Base-by-base conservation (phyloP, 352 stramenopile genomes). In the Sclerospora graminicola region DNA sequence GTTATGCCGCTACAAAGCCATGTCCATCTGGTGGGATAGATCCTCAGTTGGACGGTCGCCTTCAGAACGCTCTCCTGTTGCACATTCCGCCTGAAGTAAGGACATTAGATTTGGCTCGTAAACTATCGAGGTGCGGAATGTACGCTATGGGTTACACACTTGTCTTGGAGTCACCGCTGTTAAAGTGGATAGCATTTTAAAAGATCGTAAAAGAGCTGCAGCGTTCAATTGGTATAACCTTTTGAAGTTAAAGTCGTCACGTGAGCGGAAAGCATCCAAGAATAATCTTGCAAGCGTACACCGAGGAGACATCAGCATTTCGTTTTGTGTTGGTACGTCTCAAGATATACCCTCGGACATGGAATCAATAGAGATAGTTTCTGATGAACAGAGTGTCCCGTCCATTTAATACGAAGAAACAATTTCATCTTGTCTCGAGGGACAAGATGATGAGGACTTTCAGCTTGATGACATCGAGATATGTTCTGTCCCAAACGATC, bases 211-310 rank as follows among this genome's bases (percentile, higher is more conserved):
- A 29, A 73, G 81, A 15, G 74, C 77, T 21, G 79, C 71, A 53
- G 70, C 71, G 8, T 94, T 94, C 49, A 88, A 89, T 48, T 90
- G 77, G 77, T 90, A 94, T 51, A 89, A 89, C 30, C 32, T 94
- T 7, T 51, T 90, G 1, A 94, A 94, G 45, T 53, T 74, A 6
- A 89, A 86, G 26, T 81, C 73, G 6, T 69, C 74, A 11, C 70
- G 73, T 21, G 70, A 85, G 31, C 40, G 32, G 23, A 83, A 68
- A 48, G 56, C 51, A 23, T 69, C 44, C 16, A 65, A 54, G 48
- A 61, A 60, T 42, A 60, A 52, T 18, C 56, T 71, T 35, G 60
- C 63, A 9, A 86, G 75, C 39, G 68, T 80, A 20, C 77, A 91
- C 38, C 69, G 74, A 13, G 82, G 82, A 36, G 66, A 89, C 18